A percentile compares a stretch with the other conserved stretches of the same genome.
Evolutionary conservation across 495 filamentous ascomycete species (phyloP).

Genomic region (Bathelium albidoporum): DNA sequence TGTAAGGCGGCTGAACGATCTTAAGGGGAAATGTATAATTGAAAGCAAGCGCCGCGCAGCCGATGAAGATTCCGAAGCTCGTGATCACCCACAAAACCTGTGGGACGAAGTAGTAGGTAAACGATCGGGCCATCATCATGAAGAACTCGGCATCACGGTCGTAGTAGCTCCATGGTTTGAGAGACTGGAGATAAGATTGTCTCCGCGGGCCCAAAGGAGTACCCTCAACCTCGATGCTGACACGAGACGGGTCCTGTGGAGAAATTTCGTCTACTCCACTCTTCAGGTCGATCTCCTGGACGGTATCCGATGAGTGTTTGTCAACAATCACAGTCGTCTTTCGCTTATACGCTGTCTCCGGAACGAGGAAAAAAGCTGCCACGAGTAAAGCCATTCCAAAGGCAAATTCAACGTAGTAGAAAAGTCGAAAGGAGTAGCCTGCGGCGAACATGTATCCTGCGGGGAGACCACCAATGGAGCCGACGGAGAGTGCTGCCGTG

Average conservation of each 20-base stretch:
- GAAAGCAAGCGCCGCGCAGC: conserved; percentile 19
- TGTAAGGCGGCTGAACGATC: conserved; percentile 18
- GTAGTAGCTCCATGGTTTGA: conserved; percentile 23
- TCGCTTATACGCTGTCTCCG: conserved; percentile 50
- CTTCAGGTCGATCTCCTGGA: conserved; percentile 3
- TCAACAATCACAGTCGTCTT: conserved; percentile 2
- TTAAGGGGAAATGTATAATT: conserved; percentile 21
- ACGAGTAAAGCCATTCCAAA: conserved; percentile 46
- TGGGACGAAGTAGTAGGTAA: conserved; percentile 14
- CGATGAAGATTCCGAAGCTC: conserved; percentile 20
- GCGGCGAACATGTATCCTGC: conserved; percentile 56
- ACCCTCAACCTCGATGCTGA: conserved; percentile 14
- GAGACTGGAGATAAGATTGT: conserved; percentile 17
- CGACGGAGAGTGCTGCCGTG: conserved; percentile 48
- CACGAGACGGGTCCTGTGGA: not conserved
- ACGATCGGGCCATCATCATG: conserved; percentile 15
- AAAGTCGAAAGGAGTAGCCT: conserved; percentile 51
- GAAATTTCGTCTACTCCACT: not conserved
- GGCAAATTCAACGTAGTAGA: conserved; percentile 55
- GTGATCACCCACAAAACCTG: conserved; percentile 21
- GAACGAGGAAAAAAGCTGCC: conserved; percentile 50
- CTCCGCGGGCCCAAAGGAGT: conserved; percentile 18
- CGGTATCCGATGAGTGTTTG: not conserved
- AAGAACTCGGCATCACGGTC: conserved; percentile 17
- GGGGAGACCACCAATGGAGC: conserved; percentile 47